A percentile compares a stretch with the other conserved stretches of the same genome.
phyloP scores from a whole-genome alignment of 108 stramenopile genomes.

The Nitzschia sp. region DNA sequence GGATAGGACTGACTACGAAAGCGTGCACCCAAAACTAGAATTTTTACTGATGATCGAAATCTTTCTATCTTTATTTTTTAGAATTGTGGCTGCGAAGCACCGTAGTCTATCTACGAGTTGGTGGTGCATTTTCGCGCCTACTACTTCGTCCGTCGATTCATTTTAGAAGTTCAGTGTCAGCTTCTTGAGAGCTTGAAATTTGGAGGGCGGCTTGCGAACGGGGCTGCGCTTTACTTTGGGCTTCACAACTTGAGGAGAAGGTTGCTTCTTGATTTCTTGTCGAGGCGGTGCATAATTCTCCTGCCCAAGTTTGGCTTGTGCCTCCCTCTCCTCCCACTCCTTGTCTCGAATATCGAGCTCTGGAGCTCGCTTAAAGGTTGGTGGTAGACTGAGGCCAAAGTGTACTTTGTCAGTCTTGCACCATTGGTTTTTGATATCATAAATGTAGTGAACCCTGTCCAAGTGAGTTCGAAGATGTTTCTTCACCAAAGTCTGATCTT shows the following conservation, averaged over 20 bases:
- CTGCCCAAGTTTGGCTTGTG: neutral
- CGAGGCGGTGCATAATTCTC: neutral
- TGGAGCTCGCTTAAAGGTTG: conserved; percentile 30
- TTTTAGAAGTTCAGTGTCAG: neutral
- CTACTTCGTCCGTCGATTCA: neutral
- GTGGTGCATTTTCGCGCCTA: conserved; percentile 9
- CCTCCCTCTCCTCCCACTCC: conserved; percentile 3
- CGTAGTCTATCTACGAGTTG: no score
- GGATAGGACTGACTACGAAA: no score
- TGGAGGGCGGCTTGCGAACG: neutral
- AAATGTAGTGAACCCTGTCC: conserved; percentile 25
- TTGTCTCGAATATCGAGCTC: conserved; percentile 29
- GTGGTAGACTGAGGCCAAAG: conserved; percentile 23
- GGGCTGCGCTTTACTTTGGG: neutral
- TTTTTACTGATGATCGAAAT: no score
- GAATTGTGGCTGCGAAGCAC: conserved; percentile 15
- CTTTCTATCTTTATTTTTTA: no score
- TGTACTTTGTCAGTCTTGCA: conserved; percentile 32
- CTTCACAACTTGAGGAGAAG: neutral
- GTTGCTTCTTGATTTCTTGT: neutral
- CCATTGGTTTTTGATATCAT: conserved; percentile 40
- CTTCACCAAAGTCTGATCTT: conserved; percentile 23
- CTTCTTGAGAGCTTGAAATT: neutral
- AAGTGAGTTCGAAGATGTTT: conserved; percentile 19
- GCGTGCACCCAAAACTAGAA: no score